phyloP scores from a whole-genome alignment of 495 filamentous ascomycete species.

The Hypoxylon subgilvum region DNA sequence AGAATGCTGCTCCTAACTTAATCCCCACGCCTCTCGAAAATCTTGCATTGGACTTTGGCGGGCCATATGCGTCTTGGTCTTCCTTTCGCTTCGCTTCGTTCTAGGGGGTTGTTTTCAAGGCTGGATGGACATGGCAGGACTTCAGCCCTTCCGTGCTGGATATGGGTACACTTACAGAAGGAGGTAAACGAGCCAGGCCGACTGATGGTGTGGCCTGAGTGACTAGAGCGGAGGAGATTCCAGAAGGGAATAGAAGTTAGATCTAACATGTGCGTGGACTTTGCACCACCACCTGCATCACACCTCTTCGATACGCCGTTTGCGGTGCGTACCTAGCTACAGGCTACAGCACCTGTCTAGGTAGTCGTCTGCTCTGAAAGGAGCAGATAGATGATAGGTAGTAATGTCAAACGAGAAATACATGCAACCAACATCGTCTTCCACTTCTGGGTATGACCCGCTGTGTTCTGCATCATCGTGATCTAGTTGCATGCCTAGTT shows the following conservation, averaged over 20 bases:
- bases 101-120: neutral
- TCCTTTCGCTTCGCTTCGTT: constrained; percentile 4
- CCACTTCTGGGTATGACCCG: neutral
- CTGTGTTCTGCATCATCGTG: neutral
- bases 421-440: neutral
- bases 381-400: constrained; percentile 12
- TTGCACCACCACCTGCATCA: constrained; percentile 1
- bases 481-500: neutral
- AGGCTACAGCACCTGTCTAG: no score
- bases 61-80: neutral
- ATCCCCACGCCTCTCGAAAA: neutral
- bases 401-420: constrained; percentile 22
- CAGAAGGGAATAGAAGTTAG: neutral
- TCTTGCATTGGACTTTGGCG: constrained; percentile 13
- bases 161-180: no score
- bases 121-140: neutral
- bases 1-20: neutral
- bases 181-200: no score
- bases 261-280: constrained; percentile 13
- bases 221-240: neutral
- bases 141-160: no score
- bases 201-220: neutral
- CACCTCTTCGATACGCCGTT: constrained; percentile 11
- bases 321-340: constrained; percentile 1
- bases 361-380: constrained; percentile 1